Percentiles rank a stretch among this genome's conserved stretches.
Conservation (phyloP, 768 basidiomycete genomes). For the Candolleomyces eurysporus region DNA sequence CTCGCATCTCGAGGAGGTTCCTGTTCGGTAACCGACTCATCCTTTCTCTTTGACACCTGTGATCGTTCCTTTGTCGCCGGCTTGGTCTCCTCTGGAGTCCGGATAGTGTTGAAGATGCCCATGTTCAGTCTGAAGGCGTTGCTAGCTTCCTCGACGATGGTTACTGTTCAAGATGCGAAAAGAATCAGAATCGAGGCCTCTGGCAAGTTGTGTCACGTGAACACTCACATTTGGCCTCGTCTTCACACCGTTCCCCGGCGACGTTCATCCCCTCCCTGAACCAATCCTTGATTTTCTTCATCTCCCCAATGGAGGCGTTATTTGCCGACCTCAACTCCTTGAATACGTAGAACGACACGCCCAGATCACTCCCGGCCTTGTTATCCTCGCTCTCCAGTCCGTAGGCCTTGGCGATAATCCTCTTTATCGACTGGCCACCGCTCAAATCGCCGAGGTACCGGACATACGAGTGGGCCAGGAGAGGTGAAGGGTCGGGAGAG, state of each 20-base stretch:
- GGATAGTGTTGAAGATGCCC: conserved; percentile 41
- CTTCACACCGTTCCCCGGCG: conserved; percentile 37
- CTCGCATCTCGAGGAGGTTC: conserved; percentile 16
- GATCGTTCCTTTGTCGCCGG: conserved; percentile 5
- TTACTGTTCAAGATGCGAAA: conserved; percentile 26
- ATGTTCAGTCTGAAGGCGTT: conserved; percentile 48
- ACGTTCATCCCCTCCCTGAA: conserved; percentile 55
- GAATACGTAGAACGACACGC: conserved; percentile 69
- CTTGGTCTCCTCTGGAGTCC: conserved; percentile 12
- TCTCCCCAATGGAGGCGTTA: conserved; percentile 50
- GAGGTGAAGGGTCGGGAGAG: conserved; percentile 43
- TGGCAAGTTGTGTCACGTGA: background rate
- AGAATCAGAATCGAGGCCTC: background rate
- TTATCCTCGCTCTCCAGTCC: conserved; percentile 29
- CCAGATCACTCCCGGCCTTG: conserved; percentile 35
- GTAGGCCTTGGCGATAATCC: conserved; percentile 66
- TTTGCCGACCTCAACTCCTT: conserved; percentile 48
- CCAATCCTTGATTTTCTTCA: conserved; percentile 76
- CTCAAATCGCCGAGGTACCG: conserved; percentile 80
- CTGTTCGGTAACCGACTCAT: background rate
- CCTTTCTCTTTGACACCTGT: background rate
- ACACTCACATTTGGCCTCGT: conserved; percentile 41
- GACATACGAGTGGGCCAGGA: conserved; percentile 81
- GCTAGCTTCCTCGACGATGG: conserved; percentile 47
- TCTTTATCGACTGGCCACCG: conserved; percentile 71